phyloP scores from a whole-genome alignment of 441 rosid genomes.

The Croton setiger region DNA sequence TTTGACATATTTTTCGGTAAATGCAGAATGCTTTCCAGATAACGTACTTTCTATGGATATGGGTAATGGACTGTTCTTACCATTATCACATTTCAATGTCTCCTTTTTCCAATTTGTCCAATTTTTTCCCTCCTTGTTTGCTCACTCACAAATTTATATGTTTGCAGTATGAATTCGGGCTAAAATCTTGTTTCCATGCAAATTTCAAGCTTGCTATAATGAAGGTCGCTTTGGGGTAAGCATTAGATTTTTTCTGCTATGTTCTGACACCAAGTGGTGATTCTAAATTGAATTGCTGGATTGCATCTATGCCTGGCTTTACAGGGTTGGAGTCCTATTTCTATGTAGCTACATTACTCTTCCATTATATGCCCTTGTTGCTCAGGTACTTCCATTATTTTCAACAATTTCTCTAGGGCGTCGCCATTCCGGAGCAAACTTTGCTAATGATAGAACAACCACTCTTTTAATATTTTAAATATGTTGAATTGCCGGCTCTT shows the following conservation, averaged over 20 bases:
- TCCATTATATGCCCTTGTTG: slow-evolving; percentile 89
- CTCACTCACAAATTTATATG: slow-evolving; percentile 6
- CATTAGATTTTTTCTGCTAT: no score
- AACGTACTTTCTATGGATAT: slow-evolving; percentile 94
- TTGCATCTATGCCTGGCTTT: slow-evolving; percentile 12
- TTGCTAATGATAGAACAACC: no score
- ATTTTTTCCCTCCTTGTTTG: neutral
- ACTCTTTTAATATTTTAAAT: no score
- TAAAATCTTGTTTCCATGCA: slow-evolving; percentile 69
- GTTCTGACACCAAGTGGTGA: no score
- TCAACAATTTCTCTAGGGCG: neutral
- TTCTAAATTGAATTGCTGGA: neutral
- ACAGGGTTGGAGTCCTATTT: slow-evolving; percentile 54
- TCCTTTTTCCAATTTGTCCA: neutral
- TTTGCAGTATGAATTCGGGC: slow-evolving; percentile 67
- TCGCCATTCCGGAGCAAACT: no score
- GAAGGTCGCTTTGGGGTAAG: slow-evolving; percentile 71
- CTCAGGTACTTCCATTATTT: slow-evolving; percentile 53
- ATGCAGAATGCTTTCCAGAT: slow-evolving; percentile 95
- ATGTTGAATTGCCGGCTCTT: no score
- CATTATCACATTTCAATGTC: neutral
- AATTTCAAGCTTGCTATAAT: slow-evolving; percentile 43
- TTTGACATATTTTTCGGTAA: neutral
- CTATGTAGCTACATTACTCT: slow-evolving; percentile 93
- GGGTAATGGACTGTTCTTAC: slow-evolving; percentile 46